Evolutionary conservation across 208 protist genomes (phyloP).

Genomic region (Acanthamoeba polyphaga): DNA sequence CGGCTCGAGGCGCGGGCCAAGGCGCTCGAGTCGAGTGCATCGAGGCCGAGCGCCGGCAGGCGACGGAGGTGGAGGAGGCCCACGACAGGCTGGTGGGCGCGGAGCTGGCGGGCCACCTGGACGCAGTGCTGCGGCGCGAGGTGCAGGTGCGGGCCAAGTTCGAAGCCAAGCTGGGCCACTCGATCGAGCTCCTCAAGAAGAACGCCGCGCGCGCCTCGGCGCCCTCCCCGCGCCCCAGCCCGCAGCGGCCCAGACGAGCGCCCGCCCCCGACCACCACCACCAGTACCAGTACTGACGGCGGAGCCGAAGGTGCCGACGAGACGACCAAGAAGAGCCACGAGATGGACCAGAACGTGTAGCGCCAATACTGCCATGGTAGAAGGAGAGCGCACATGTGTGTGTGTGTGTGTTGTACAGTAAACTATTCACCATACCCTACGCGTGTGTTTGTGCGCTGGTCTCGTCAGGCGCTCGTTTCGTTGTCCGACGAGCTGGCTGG

Average conservation of each 20-base stretch:
- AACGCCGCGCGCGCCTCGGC: background rate
- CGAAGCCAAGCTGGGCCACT: slow-evolving; percentile 29
- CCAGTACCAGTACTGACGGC: background rate
- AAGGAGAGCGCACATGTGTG: background rate
- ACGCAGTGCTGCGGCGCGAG: background rate
- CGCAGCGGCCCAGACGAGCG: background rate
- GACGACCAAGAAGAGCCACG: background rate
- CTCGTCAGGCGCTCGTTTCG: background rate
- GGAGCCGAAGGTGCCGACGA: background rate
- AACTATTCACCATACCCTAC: slow-evolving; percentile 1
- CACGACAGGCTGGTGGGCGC: background rate
- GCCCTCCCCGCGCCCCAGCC: background rate
- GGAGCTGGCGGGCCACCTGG: background rate
- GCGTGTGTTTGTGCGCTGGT: background rate
- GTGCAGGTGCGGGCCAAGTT: background rate
- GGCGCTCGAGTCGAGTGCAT: background rate
- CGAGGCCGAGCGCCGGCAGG: slow-evolving; percentile 13
- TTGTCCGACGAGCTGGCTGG: no score
- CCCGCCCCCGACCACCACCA: background rate
- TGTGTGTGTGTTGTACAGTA: background rate
- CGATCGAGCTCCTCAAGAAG: slow-evolving; percentile 22
- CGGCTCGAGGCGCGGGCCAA: slow-evolving; percentile 33
- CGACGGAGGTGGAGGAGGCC: background rate
- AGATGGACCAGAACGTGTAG: slow-evolving; percentile 13
- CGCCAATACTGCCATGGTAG: background rate